Conservation (phyloP, 2,329 filamentous ascomycete species). For the Cladosporium sp. region DNA sequence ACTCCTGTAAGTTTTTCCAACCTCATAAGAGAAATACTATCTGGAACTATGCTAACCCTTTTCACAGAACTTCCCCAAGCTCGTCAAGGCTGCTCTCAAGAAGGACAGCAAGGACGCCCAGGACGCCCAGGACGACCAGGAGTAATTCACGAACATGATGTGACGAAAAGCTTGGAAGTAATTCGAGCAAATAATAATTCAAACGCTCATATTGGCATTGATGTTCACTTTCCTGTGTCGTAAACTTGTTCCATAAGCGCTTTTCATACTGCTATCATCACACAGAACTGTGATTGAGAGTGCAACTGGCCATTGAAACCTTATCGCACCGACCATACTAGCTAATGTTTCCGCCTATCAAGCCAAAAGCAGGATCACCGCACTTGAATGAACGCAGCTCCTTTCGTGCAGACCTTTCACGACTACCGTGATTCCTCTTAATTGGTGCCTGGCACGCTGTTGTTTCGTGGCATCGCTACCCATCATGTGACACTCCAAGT, state of each 20-base stretch:
- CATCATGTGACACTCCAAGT: no score
- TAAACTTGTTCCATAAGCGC: background rate
- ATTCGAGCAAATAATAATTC: background rate
- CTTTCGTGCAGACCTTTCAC: no score
- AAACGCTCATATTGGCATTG: background rate
- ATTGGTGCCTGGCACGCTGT: no score
- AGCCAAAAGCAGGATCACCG: no score
- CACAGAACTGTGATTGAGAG: no score
- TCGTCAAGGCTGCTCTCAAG: constrained; percentile 32
- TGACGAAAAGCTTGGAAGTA: background rate
- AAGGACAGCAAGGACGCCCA: constrained; percentile 15
- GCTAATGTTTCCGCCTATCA: no score
- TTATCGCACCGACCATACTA: no score
- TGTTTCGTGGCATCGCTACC: no score
- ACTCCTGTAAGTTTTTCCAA: constrained; percentile 29
- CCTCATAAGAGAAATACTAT: background rate
- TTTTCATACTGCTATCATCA: background rate
- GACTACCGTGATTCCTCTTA: no score
- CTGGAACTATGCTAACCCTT: background rate
- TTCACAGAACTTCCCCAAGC: constrained; percentile 28
- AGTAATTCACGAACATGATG: background rate
- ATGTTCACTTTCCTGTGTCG: background rate
- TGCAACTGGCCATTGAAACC: no score
- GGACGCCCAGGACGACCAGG: background rate
- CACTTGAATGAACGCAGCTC: no score